Percentiles rank a stretch among this genome's conserved stretches.
phyloP scores from a whole-genome alignment of 306 rosid genomes.

The Citrullus colocynthis region DNA sequence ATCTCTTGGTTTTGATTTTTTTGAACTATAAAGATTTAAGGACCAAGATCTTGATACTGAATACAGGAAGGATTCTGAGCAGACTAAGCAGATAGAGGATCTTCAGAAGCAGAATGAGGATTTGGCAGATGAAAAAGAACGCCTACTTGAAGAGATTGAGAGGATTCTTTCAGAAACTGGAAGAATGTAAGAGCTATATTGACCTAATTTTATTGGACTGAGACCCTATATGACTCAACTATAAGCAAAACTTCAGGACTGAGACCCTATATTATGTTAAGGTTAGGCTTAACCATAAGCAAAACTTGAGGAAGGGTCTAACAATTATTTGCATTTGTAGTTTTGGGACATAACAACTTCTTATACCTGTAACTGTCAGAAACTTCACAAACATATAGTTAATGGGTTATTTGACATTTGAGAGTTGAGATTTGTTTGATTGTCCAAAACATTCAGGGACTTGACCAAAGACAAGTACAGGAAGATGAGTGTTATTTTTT shows the following conservation, averaged over 20 bases:
- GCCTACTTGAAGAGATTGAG: slow-evolving; percentile 74
- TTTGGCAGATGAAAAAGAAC: slow-evolving; percentile 63
- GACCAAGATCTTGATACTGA: neutral
- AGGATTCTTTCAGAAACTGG: slow-evolving; percentile 52
- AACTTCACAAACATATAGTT: neutral
- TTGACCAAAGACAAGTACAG: neutral
- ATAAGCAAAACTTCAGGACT: neutral
- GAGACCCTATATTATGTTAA: neutral
- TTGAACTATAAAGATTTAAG: neutral
- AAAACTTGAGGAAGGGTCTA: neutral
- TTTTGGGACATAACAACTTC: neutral
- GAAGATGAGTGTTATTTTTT: neutral
- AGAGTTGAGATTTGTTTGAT: neutral
- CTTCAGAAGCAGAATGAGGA: slow-evolving; percentile 89
- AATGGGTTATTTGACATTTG: neutral
- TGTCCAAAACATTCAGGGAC: neutral
- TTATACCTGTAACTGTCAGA: neutral
- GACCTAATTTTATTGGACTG: neutral
- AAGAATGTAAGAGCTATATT: slow-evolving; percentile 20
- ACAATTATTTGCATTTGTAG: neutral
- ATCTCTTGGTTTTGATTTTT: neutral
- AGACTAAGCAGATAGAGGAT: slow-evolving; percentile 90
- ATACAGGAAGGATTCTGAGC: slow-evolving; percentile 95
- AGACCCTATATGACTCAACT: neutral
- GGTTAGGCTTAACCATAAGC: neutral